Evolutionary conservation across 176 grass and related monocot species (phyloP), one percentile per base, ranked within the genome.

Genomic region (Calamus simplicifolius): DNA sequence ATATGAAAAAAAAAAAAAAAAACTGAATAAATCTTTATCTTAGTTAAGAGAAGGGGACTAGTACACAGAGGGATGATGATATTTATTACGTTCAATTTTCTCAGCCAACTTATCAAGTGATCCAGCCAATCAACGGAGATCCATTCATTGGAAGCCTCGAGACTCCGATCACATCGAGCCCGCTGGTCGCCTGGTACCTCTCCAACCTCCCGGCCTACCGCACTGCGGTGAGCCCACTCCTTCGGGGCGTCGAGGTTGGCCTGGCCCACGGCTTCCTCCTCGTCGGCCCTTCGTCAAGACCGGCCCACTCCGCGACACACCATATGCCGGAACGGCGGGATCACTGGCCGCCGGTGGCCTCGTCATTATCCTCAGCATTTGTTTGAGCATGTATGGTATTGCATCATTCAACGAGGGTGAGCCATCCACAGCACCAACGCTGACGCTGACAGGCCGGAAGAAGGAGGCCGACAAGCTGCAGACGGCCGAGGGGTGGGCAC

Each of bases 191-290:
- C 0, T 97, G 93, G 93, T 97, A 91, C 84, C 78, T 97, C 30
- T 97, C 93, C 51, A 97, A 97, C 79, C 93, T 97, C 27, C 93
- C 93, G 0, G 93, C 93, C 19, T 97, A 97, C 87, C 84, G 93
- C 59, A 97, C 93, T 4, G 87, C 93, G 16, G 87, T 97, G 17
- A 97, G 73, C 75, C 93, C 93, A 4, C 87, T 97, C 29, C 93
- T 97, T 59, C 87, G 93, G 1, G 93, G 93, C 62, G 51, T 97
- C 51, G 93, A 97, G 78, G 84, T 97, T 3, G 93, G 93, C 3
- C 71, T 97, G 0, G 93, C 93, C 14, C 93, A 97, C 16, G 93
- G 93, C 0, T 97, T 91, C 81, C 84, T 97, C 66, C 84, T 97
- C 26, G 84, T 97, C 10, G 93, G 93, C 0, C 93, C 13, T 97